These are phyloP conservation scores for Beauveria sp. DNA, from an alignment of 2,329 filamentous ascomycete species.

Conservation along the genomic window DNA sequence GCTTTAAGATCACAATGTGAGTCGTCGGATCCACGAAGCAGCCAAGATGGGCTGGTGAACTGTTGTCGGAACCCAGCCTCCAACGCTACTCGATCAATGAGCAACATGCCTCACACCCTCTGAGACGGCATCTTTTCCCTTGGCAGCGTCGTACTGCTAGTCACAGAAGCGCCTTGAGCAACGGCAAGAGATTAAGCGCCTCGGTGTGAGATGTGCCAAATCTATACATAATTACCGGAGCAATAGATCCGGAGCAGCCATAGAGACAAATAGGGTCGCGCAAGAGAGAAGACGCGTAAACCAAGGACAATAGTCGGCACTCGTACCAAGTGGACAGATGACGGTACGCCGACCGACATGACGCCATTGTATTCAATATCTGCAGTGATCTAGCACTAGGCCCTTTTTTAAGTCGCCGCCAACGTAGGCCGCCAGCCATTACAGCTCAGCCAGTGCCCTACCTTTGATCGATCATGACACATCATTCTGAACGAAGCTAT, in stretches of 20 bases:
- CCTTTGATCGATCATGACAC: conserved; percentile 8
- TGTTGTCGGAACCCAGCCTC: neutral
- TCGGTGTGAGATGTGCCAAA: too few relatives aligned
- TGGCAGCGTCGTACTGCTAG: too few relatives aligned
- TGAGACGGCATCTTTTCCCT: too few relatives aligned
- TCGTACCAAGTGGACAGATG: conserved; percentile 12
- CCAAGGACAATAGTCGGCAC: neutral
- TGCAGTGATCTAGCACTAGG: neutral
- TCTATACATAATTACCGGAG: too few relatives aligned
- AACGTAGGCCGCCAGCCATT: too few relatives aligned
- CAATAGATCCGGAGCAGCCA: too few relatives aligned
- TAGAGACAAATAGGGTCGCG: neutral
- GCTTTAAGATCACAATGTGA: neutral
- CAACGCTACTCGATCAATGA: neutral
- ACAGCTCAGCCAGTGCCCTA: neutral
- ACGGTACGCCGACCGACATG: conserved; percentile 9
- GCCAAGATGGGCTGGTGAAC: neutral
- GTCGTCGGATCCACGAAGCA: neutral
- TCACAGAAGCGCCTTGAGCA: conserved; percentile 14
- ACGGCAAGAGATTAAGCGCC: conserved; percentile 12
- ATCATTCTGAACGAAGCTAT: conserved; percentile 16
- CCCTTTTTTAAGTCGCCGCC: neutral
- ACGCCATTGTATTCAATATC: neutral
- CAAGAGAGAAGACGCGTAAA: neutral
- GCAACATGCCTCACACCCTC: too few relatives aligned